Evolutionary conservation across 345 rosid genomes (phyloP), one percentile per base, ranked within the genome.

Genomic region (Populus pruinosa): DNA sequence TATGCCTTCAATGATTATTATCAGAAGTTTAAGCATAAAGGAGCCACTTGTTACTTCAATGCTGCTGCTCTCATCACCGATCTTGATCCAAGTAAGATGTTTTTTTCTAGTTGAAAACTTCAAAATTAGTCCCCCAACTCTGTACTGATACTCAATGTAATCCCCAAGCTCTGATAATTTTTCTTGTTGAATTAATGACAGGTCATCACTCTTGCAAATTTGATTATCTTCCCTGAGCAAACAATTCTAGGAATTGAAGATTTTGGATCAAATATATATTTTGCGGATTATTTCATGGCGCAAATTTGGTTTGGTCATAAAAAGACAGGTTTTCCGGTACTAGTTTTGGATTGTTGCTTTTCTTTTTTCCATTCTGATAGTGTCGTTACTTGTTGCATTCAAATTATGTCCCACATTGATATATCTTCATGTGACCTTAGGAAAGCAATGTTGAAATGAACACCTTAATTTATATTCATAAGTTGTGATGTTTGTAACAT

Each of bases 21-120:
- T 53, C 94, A 91, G 71, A 87, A 88, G 85, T 91, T 85, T 79
- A 91, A 88, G 90, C 78, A 78, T 76, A 75, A 35, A 27, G 91
- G 91, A 36, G 94, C 87, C 11, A 85, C 92, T 49, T 88, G 91
- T 75, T 88, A 88, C 82, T 91, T 91, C 87, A 81, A 82, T 77
- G 70, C 90, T 73, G 89, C 89, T 53, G 92, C 91, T 20, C 85
- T 91, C 73, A 77, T 88, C 41, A 88, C 91, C 27, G 87, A 85
- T 81, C 91, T 85, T 49, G 90, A 89, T 78, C 92, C 91, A 25
- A 87, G 91, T 87, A 91, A 87, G 83, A 36, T 14, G 6, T 4
- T 25, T 17, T 17, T 47, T 23, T 23, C 4, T 27, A 5, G 0
- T 5, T 2, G 63, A 1, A 8, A 56, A 23, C 13, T n/a, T 56